Conservation (phyloP, 257 asterid genomes). For the Cynanchum wilfordii region DNA sequence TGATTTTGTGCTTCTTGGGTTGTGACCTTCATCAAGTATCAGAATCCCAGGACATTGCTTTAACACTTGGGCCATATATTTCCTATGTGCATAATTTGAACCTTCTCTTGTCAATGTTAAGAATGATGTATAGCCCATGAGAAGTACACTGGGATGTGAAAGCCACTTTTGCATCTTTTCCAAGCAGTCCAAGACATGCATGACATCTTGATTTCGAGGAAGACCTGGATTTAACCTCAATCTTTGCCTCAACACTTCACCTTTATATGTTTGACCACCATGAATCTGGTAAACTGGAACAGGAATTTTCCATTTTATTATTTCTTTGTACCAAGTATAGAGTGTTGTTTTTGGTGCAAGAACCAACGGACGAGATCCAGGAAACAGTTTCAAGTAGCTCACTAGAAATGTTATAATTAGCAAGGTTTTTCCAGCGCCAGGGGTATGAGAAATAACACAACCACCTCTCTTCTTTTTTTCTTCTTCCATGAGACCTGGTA, state of each 20-base stretch:
- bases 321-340: conserved; percentile 96
- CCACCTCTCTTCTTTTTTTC: conserved; percentile 71
- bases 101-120: conserved; percentile 85
- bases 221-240: conserved; percentile 70
- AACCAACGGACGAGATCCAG: conserved; percentile 87
- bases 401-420: conserved; percentile 87
- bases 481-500: conserved; percentile 69
- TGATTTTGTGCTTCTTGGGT: conserved; percentile 95
- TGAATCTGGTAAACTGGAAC: conserved; percentile 96
- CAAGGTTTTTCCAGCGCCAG: conserved; percentile 95
- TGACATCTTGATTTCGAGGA: conserved; percentile 87
- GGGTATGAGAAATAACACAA: conserved; percentile 90
- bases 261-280: conserved; percentile 95
- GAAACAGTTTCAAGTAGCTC: conserved; percentile 86
- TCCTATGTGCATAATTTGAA: conserved; percentile 87
- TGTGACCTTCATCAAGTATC: conserved; percentile 94
- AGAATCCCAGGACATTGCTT: conserved; percentile 89
- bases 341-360: conserved; percentile 95
- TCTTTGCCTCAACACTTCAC: conserved; percentile 86
- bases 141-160: conserved; percentile 82
- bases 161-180: conserved; percentile 98
- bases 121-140: conserved; percentile 97
- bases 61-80: conserved; percentile 87
- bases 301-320: conserved; percentile 92
- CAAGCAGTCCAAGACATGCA: conserved; percentile 95